Conservation (phyloP, 2,329 filamentous ascomycete species). For the Claviceps cyperi region DNA sequence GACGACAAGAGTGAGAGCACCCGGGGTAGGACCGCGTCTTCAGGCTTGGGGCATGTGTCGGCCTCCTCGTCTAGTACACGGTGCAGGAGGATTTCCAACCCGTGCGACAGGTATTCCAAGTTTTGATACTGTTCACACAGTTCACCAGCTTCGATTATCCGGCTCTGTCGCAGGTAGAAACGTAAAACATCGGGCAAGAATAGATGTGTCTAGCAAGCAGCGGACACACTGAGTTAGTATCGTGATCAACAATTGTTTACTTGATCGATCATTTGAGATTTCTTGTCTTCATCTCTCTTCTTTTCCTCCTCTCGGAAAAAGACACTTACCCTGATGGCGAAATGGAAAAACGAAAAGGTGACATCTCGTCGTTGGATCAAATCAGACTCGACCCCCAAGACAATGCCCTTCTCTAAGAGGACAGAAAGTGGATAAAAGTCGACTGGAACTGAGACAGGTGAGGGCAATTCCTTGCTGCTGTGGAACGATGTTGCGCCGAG, state of each 20-base stretch:
- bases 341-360: constrained; percentile 79
- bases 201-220: constrained; percentile 56
- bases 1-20: constrained; percentile 53
- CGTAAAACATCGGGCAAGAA: constrained; percentile 82
- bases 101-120: constrained; percentile 84
- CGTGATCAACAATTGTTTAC: not conserved
- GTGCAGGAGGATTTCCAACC: constrained; percentile 80
- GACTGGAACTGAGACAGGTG: constrained; percentile 62
- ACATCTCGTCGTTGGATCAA: constrained; percentile 86
- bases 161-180: constrained; percentile 60
- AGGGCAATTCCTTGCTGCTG: constrained; percentile 53
- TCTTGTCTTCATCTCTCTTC: not conserved
- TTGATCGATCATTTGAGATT: not conserved
- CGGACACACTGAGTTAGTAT: not conserved
- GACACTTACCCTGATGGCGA: constrained; percentile 62
- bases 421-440: constrained; percentile 93
- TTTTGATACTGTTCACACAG: constrained; percentile 75
- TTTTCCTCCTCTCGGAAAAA: not conserved
- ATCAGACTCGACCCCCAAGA: constrained; percentile 83
- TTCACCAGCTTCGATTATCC: constrained; percentile 65
- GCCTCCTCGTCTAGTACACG: constrained; percentile 91
- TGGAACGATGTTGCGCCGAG: constrained; percentile 56
- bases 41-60: constrained; percentile 50
- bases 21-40: constrained; percentile 48
- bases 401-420: constrained; percentile 74